phyloP scores from a whole-genome alignment of 257 asterid species.

The Paulownia fortunei region DNA sequence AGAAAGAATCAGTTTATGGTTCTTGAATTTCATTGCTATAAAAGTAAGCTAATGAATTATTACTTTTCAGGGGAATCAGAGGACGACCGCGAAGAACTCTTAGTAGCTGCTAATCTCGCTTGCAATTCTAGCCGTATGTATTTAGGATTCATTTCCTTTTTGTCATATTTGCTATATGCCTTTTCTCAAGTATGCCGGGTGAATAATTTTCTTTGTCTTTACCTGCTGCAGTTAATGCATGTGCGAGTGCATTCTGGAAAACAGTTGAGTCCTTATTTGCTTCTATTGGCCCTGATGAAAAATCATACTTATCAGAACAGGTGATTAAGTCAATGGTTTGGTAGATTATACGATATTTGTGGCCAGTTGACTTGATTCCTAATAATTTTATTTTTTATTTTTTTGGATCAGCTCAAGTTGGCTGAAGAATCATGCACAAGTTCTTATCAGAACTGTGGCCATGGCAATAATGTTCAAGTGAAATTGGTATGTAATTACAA shows the following conservation, averaged over 20 bases:
- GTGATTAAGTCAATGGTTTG: slow-evolving; percentile 44
- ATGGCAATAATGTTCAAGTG: slow-evolving; percentile 48
- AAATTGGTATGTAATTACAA: slow-evolving; percentile 28
- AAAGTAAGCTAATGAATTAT: slow-evolving; percentile 27
- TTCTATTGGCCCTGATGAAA: slow-evolving; percentile 61
- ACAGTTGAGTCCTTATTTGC: slow-evolving; percentile 66
- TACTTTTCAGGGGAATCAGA: slow-evolving; percentile 81
- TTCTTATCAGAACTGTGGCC: slow-evolving; percentile 46
- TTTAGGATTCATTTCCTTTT: slow-evolving; percentile 17
- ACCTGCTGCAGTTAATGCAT: slow-evolving; percentile 64
- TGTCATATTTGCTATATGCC: neutral
- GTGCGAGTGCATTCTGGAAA: slow-evolving; percentile 83
- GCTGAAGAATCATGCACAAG: slow-evolving; percentile 55
- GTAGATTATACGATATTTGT: slow-evolving; percentile 16
- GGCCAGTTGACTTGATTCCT: slow-evolving; percentile 30
- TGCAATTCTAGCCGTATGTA: slow-evolving; percentile 63
- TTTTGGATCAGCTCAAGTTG: slow-evolving; percentile 56
- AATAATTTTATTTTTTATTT: slow-evolving; percentile 4
- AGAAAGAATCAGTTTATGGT: neutral
- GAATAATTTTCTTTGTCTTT: slow-evolving; percentile 25
- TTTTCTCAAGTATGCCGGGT: slow-evolving; percentile 23
- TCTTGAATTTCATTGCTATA: slow-evolving; percentile 14
- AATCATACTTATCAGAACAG: slow-evolving; percentile 63
- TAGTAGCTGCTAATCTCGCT: slow-evolving; percentile 74
- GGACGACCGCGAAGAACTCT: slow-evolving; percentile 85